These are phyloP conservation scores for Nannochloropsis oceanica DNA, from an alignment of 108 stramenopile genomes.

Conservation along the genomic window DNA sequence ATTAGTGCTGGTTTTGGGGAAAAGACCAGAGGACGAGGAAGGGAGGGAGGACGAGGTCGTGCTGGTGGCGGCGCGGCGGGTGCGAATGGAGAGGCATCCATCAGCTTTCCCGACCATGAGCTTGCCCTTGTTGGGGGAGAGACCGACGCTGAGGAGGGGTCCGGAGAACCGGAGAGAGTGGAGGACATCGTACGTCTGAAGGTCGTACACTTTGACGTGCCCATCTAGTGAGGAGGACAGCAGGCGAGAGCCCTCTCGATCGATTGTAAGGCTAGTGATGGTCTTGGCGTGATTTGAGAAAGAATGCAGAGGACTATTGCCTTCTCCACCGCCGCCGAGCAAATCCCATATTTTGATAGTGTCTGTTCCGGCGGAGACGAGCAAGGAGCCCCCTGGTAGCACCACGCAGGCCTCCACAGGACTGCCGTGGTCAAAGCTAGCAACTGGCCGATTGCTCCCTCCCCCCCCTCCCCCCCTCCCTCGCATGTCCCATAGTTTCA, in stretches of 20 bases:
- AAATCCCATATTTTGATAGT: conserved; percentile 34
- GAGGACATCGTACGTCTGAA: conserved; percentile 19
- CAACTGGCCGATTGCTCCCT: not conserved
- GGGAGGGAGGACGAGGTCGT: conserved; percentile 14
- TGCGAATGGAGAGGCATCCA: conserved; percentile 5
- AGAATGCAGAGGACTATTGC: conserved; percentile 7
- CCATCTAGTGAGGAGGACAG: conserved; percentile 33
- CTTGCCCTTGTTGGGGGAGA: conserved; percentile 13
- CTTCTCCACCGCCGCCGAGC: conserved; percentile 17
- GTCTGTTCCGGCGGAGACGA: conserved; percentile 19
- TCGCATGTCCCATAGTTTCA: conserved; percentile 22
- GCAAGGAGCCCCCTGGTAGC: conserved; percentile 8
- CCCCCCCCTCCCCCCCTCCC: not conserved
- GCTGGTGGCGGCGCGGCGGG: conserved; percentile 14
- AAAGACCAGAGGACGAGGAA: conserved; percentile 3
- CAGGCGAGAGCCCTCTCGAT: conserved; percentile 10
- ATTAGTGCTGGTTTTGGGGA: conserved; percentile 6
- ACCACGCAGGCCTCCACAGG: conserved; percentile 27
- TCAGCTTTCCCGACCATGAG: conserved; percentile 24
- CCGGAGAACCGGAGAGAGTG: conserved; percentile 27
- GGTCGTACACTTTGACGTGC: conserved; percentile 36
- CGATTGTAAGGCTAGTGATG: conserved; percentile 19
- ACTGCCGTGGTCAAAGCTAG: conserved; percentile 2
- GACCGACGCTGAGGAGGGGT: conserved; percentile 23
- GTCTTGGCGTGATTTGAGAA: conserved; percentile 34